Evolutionary conservation across 306 rosid genomes (phyloP).

Genomic region (Quercus alba): DNA sequence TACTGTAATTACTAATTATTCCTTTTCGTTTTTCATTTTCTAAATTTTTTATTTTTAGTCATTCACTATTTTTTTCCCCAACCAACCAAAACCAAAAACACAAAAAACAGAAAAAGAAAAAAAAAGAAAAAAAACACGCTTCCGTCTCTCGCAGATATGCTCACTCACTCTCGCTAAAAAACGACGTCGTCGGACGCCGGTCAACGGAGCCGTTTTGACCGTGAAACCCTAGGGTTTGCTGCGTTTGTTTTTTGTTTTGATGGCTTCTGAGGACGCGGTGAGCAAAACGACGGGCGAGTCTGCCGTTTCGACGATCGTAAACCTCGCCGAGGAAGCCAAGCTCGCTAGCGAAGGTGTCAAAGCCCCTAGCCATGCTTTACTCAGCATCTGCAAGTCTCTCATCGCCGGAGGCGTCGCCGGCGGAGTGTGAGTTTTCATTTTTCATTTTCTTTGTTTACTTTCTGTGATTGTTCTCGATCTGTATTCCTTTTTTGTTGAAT

Average conservation of each 20-base stretch:
- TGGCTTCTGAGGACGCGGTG: conserved; percentile 49
- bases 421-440: conserved; percentile 57
- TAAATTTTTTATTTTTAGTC: background rate
- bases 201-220: background rate
- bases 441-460: background rate
- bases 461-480: background rate
- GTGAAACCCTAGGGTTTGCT: background rate
- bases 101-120: no score
- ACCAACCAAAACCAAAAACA: background rate
- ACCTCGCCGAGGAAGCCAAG: conserved; percentile 48
- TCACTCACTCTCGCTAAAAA: background rate
- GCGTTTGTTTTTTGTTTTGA: background rate
- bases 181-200: background rate
- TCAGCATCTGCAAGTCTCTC: conserved; percentile 61
- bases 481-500: background rate
- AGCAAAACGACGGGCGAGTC: conserved; percentile 34
- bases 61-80: background rate
- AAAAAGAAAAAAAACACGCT: background rate
- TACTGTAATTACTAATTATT: background rate
- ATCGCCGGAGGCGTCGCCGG: conserved; percentile 77
- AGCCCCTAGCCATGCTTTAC: conserved; percentile 42
- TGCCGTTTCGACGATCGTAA: conserved; percentile 33
- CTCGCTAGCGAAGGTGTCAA: conserved; percentile 38
- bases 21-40: background rate
- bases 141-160: background rate